A percentile compares a stretch with the other conserved stretches of the same genome.
Evolutionary conservation across 345 rosid species (phyloP).

Genomic region (Linum usitatissimum): DNA sequence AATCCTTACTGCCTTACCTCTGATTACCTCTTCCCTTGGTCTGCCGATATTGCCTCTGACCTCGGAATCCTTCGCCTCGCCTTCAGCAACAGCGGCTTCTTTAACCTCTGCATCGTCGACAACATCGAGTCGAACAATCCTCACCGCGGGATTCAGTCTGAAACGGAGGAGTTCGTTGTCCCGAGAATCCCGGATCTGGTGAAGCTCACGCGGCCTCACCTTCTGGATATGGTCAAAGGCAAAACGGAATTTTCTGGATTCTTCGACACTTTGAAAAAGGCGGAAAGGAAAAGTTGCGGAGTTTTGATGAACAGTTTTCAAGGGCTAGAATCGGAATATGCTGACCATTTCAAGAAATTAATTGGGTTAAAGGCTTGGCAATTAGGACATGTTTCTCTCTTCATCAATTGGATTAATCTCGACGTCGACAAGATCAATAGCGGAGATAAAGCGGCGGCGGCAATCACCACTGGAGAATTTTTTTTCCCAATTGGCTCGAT

Average conservation of each 20-base stretch:
- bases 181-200: slow-evolving; percentile 22
- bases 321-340: slow-evolving; percentile 20
- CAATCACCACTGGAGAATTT: neutral
- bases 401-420: slow-evolving; percentile 7
- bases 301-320: slow-evolving; percentile 24
- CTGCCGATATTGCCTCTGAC: neutral
- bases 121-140: slow-evolving; percentile 14
- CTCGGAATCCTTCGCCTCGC: slow-evolving; percentile 22
- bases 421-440: slow-evolving; percentile 15
- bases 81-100: slow-evolving; percentile 30
- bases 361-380: slow-evolving; percentile 22
- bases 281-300: slow-evolving; percentile 25
- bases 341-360: slow-evolving; percentile 21
- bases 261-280: slow-evolving; percentile 22
- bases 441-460: slow-evolving; percentile 13
- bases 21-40: slow-evolving; percentile 21
- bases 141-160: slow-evolving; percentile 15
- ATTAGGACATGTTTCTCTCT: slow-evolving; percentile 22
- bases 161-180: slow-evolving; percentile 13
- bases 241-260: slow-evolving; percentile 18
- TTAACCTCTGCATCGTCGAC: slow-evolving; percentile 17
- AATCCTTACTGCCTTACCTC: slow-evolving; percentile 25
- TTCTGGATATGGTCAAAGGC: slow-evolving; percentile 25
- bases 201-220: slow-evolving; percentile 19
- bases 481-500: slow-evolving; percentile 26